These are phyloP conservation scores for Penicillium alfredii DNA, from an alignment of 495 filamentous ascomycete genomes.

Conservation along the genomic window DNA sequence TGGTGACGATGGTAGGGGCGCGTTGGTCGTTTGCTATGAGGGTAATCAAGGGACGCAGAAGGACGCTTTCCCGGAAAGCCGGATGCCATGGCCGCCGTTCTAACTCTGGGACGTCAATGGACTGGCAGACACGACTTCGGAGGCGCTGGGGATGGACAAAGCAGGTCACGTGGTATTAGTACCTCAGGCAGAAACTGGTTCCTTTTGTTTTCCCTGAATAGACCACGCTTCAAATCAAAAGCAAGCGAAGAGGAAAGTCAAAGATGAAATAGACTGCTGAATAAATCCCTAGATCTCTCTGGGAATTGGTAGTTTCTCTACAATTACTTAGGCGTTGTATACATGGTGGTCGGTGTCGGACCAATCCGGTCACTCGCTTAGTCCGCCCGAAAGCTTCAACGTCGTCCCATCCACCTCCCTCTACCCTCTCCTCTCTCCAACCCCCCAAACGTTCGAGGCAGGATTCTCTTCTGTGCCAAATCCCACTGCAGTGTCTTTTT, in stretches of 20 bases:
- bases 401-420: slow-evolving; percentile 29
- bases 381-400: slow-evolving; percentile 41
- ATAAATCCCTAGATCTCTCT: neutral
- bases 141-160: too few relatives aligned
- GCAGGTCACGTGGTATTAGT: neutral
- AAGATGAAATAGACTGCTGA: neutral
- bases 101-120: too few relatives aligned
- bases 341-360: slow-evolving; percentile 4
- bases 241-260: too few relatives aligned
- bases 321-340: neutral
- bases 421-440: slow-evolving; percentile 21
- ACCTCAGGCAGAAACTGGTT: neutral
- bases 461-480: slow-evolving; percentile 14
- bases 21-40: slow-evolving; percentile 39
- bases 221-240: too few relatives aligned
- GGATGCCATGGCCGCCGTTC: slow-evolving; percentile 27
- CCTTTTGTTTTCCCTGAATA: too few relatives aligned
- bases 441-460: slow-evolving; percentile 20
- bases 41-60: slow-evolving; percentile 26
- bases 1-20: slow-evolving; percentile 44
- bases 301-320: neutral
- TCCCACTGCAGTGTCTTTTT: slow-evolving; percentile 5
- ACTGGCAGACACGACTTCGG: too few relatives aligned
- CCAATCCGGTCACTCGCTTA: slow-evolving; percentile 37
- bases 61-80: slow-evolving; percentile 39